Evolutionary conservation across 371 early-diverging fungal genomes (phyloP).

Genomic region (Mortierella sp.): DNA sequence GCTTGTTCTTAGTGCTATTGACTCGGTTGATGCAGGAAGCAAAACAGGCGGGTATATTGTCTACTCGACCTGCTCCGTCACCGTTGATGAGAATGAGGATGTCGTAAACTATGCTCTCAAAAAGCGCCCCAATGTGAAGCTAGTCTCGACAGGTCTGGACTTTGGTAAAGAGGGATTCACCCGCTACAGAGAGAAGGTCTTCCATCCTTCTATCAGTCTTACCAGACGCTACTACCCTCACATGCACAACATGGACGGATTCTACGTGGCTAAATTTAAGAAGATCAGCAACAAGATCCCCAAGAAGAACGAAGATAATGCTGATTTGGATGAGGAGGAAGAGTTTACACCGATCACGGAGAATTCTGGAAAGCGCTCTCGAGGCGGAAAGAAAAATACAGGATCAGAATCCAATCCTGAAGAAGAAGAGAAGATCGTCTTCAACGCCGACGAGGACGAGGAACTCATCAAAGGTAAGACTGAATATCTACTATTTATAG

Average conservation of each 20-base stretch:
- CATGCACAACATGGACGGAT: constrained; percentile 99
- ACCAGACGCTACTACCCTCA: constrained; percentile 98
- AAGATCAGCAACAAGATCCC: constrained; percentile 83
- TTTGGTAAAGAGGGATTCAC: constrained; percentile 95
- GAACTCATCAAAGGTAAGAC: constrained; percentile 69
- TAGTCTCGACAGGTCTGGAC: constrained; percentile 90
- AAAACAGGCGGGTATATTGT: constrained; percentile 97
- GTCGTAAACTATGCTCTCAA: constrained; percentile 97
- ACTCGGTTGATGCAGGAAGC: constrained; percentile 95
- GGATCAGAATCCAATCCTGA: constrained; percentile 29
- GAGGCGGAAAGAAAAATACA: constrained; percentile 55
- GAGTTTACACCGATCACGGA: constrained; percentile 43
- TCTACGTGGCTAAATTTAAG: constrained; percentile 98
- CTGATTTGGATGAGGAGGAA: constrained; percentile 49
- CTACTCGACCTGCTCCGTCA: constrained; percentile 99
- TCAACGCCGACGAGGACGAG: constrained; percentile 81
- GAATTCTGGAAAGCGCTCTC: constrained; percentile 42
- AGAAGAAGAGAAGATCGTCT: constrained; percentile 58
- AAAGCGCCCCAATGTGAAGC: constrained; percentile 95
- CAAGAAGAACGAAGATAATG: constrained; percentile 49
- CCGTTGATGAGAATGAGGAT: constrained; percentile 99
- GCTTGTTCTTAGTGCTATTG: constrained; percentile 96
- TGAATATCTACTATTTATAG: background rate
- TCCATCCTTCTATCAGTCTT: constrained; percentile 88
- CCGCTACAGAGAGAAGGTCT: constrained; percentile 89